These are phyloP conservation scores for Gastroboletus turbinatus DNA, from an alignment of 1,284 basidiomycete genomes.

Conservation along the genomic window DNA sequence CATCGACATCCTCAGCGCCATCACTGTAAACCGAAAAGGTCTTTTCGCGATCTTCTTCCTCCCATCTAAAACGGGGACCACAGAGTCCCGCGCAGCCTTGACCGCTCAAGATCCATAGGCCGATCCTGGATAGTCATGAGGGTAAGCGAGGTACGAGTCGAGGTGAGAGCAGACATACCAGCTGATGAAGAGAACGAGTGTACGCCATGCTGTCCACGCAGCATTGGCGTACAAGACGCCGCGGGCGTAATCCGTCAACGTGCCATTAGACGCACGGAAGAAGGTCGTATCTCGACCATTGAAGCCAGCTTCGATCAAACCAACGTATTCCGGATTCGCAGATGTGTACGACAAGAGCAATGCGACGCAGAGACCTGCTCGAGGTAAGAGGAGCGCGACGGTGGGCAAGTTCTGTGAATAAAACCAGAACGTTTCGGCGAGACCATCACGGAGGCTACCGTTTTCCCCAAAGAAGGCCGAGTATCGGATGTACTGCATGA, in stretches of 20 bases:
- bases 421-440: conserved; percentile 77
- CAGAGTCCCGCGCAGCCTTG: conserved; percentile 77
- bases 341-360: conserved; percentile 66
- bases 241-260: conserved; percentile 68
- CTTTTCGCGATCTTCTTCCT: conserved; percentile 72
- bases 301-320: conserved; percentile 49
- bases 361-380: conserved; percentile 70
- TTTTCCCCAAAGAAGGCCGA: conserved; percentile 60
- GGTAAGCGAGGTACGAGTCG: neutral
- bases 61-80: conserved; percentile 78
- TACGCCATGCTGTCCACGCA: conserved; percentile 71
- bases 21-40: conserved; percentile 48
- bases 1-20: conserved; percentile 45
- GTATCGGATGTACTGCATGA: conserved; percentile 73
- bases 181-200: conserved; percentile 60
- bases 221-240: conserved; percentile 76
- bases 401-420: conserved; percentile 81
- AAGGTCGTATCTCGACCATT: conserved; percentile 64
- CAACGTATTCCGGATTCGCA: conserved; percentile 46
- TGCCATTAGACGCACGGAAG: conserved; percentile 61
- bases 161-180: conserved; percentile 44
- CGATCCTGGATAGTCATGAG: conserved; percentile 46
- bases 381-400: conserved; percentile 73
- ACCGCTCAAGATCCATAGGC: conserved; percentile 73
- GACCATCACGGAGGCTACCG: conserved; percentile 57